A percentile compares a stretch with the other conserved stretches of the same genome.
phyloP scores from a whole-genome alignment of 1,284 basidiomycete species.

The Ustanciosporium gigantosporum region DNA sequence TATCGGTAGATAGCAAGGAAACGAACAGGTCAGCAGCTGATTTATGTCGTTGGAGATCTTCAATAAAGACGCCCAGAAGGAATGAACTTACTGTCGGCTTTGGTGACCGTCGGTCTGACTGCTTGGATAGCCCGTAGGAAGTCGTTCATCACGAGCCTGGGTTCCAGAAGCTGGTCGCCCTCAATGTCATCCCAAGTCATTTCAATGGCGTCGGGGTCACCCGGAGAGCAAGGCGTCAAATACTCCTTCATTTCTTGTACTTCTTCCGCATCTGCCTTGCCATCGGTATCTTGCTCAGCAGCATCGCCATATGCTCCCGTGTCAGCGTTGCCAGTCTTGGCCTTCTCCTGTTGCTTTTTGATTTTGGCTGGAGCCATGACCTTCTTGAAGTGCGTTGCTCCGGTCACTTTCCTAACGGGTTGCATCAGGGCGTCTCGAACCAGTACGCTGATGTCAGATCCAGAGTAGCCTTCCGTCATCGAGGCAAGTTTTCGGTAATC shows the following conservation, averaged over 20 bases:
- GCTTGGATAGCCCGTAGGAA: constrained; percentile 82
- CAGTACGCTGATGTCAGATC: constrained; percentile 91
- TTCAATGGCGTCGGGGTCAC: constrained; percentile 82
- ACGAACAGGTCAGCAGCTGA: background rate
- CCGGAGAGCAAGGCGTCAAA: constrained; percentile 90
- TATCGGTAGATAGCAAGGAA: background rate
- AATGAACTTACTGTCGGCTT: constrained; percentile 75
- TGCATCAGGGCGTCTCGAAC: constrained; percentile 98
- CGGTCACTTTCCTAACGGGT: constrained; percentile 92
- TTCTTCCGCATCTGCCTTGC: constrained; percentile 41
- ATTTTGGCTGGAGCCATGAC: constrained; percentile 59
- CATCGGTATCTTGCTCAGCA: constrained; percentile 24
- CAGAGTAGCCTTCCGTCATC: constrained; percentile 88
- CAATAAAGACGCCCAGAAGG: too few relatives aligned
- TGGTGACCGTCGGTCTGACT: constrained; percentile 85
- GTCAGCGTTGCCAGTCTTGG: constrained; percentile 33
- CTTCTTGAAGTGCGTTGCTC: constrained; percentile 90
- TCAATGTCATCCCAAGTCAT: constrained; percentile 91
- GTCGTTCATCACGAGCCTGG: constrained; percentile 66
- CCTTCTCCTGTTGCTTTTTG: constrained; percentile 28
- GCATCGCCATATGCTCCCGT: constrained; percentile 29
- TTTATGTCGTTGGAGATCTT: too few relatives aligned
- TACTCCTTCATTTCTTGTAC: constrained; percentile 65
- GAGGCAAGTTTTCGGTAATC: constrained; percentile 84
- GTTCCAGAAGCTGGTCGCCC: constrained; percentile 79